Conservation (phyloP, 495 filamentous ascomycete genomes). For the Penicillium simplicissimum region DNA sequence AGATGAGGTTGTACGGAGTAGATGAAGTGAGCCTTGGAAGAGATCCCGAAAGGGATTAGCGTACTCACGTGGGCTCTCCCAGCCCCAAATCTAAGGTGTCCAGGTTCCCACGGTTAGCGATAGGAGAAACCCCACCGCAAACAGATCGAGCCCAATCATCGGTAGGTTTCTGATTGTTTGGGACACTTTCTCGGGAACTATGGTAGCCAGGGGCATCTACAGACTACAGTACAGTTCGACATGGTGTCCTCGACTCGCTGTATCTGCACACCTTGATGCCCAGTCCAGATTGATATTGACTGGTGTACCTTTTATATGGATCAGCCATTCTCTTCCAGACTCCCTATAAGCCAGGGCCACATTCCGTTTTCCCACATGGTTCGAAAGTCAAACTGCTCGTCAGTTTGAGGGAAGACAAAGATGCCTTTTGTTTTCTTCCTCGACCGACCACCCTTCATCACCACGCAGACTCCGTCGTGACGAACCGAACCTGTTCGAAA, state of each 20-base stretch:
- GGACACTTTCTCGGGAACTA: background rate
- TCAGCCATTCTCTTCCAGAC: background rate
- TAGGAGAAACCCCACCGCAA: background rate
- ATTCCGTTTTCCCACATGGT: constrained; percentile 10
- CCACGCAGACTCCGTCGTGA: background rate
- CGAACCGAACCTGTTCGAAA: background rate
- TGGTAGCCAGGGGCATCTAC: background rate
- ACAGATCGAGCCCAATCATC: background rate
- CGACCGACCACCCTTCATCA: background rate
- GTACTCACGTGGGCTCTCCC: constrained; percentile 16
- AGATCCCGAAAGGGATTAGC: constrained; percentile 19
- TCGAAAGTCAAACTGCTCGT: constrained; percentile 11
- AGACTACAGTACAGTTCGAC: background rate
- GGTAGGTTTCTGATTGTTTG: background rate
- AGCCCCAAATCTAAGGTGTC: constrained; percentile 16
- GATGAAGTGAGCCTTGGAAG: constrained; percentile 12
- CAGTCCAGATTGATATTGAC: constrained; percentile 3
- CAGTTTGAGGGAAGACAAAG: background rate
- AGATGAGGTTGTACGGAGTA: background rate
- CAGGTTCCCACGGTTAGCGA: constrained; percentile 2
- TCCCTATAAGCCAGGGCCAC: background rate
- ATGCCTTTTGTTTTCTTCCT: background rate
- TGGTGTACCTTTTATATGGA: background rate
- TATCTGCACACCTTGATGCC: background rate
- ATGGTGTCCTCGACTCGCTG: background rate